Base-by-base conservation (phyloP, 2,329 filamentous ascomycete species). In the Beauveria varroae region DNA sequence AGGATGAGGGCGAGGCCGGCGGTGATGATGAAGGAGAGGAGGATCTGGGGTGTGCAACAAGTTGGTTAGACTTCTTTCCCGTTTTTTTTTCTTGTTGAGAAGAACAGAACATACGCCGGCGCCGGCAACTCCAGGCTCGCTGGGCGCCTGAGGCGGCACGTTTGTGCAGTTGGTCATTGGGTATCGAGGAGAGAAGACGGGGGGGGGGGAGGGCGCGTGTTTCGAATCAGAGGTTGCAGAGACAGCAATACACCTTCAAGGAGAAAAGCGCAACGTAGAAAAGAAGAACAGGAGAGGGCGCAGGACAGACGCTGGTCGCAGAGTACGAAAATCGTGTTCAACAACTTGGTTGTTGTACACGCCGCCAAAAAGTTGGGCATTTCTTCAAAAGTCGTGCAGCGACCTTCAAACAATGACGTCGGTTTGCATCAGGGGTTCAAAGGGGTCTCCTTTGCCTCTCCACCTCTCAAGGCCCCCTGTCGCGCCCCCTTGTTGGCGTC, bases 11-110 rank as follows among this genome's bases (percentile, higher is more conserved):
- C 79, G 57, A 87, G 69, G 60, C 73, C 75, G 58, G 86, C 86
- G 6, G 85, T 87, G 64, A 87, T 80, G 69, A 87, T 85, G 73
- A 87, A 88, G 52, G 85, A 87, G 64, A 88, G 78, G 37, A 88
- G 76, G 63, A 86, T 80, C 81, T 85, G 24, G n/a, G 3, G 34
- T 37, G 34, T 37, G 34, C 16, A 12, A 6, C 34, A 16, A 6
- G 5, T 37, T 37, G 34, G 34, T 37, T 37, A 37, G 34, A 16
- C 28, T 10, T 3, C 3, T 18, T 26, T 26, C 18, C n/a, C 34
- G 34, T 43, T 18, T 43, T 41, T 43, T 12, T 2, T 14, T 18
- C 14, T 26, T 26, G 8, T 14, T 47, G 18, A 3, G 10, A 37
- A 16, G n/a, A 5, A 24, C n/a, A 61, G 12, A 12, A 70, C 80